Conservation (phyloP, 805 yeast species). For the Candida cerambycidarum region DNA sequence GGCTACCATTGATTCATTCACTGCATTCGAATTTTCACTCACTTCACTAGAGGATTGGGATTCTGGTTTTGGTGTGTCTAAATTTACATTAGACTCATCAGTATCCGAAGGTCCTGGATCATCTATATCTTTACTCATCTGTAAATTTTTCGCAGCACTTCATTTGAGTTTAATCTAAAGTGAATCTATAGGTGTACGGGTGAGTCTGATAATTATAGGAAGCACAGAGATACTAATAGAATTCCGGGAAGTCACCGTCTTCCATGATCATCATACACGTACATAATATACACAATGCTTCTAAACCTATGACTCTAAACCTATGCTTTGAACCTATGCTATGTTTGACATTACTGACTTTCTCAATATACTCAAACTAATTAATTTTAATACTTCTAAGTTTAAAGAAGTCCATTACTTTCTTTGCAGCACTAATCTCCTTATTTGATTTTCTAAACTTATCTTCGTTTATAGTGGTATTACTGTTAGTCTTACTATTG, state of each 20-base stretch:
- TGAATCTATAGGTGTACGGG: no score
- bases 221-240: no score
- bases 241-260: no score
- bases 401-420: slow-evolving; percentile 76
- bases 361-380: slow-evolving; percentile 10
- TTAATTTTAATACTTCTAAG: slow-evolving; percentile 49
- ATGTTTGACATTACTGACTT: slow-evolving; percentile 4
- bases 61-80: neutral
- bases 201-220: no score
- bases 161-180: neutral
- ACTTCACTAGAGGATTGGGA: no score
- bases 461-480: slow-evolving; percentile 24
- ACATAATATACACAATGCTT: slow-evolving; percentile 8
- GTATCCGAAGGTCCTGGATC: slow-evolving; percentile 1
- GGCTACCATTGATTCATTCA: no score
- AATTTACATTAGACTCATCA: neutral
- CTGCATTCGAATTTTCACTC: no score
- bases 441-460: slow-evolving; percentile 27
- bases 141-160: neutral
- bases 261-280: neutral
- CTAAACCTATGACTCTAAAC: no score
- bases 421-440: slow-evolving; percentile 73
- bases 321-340: neutral
- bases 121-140: slow-evolving; percentile 6
- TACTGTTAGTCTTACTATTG: slow-evolving; percentile 22